Percentiles rank a stretch among this genome's conserved stretches.
Conservation (phyloP, 768 basidiomycete species). For the Leccinum pellstonianum region DNA sequence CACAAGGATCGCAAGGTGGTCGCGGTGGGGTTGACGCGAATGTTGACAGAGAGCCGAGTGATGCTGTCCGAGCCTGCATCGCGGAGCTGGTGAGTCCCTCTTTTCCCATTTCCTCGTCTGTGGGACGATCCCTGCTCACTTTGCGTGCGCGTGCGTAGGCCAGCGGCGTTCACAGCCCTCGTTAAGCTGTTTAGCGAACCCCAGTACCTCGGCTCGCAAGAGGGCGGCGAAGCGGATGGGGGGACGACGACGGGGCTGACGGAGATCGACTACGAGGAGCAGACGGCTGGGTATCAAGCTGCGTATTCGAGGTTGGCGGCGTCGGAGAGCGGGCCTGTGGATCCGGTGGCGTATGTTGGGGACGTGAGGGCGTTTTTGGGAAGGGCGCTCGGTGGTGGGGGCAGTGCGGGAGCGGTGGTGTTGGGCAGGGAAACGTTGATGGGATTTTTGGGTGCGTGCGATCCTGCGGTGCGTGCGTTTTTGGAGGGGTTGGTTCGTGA, state of each 20-base stretch:
- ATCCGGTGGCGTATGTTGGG: slow-evolving; percentile 60
- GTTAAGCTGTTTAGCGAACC: slow-evolving; percentile 77
- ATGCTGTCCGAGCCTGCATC: slow-evolving; percentile 68
- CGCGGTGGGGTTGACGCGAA: slow-evolving; percentile 72
- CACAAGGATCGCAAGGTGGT: slow-evolving; percentile 84
- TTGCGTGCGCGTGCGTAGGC: slow-evolving; percentile 46
- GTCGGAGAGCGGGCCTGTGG: slow-evolving; percentile 55
- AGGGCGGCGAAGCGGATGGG: neutral
- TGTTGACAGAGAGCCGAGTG: slow-evolving; percentile 70
- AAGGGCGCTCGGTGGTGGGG: slow-evolving; percentile 1
- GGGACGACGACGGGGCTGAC: slow-evolving; percentile 43
- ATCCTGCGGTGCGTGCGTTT: slow-evolving; percentile 6
- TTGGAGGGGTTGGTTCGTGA: slow-evolving; percentile 33
- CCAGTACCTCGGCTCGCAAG: slow-evolving; percentile 52
- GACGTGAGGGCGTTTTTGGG: slow-evolving; percentile 57
- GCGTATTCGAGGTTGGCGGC: slow-evolving; percentile 92
- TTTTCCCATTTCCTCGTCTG: neutral
- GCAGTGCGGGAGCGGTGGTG: too few species aligned
- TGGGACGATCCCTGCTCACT: neutral
- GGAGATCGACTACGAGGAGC: slow-evolving; percentile 87
- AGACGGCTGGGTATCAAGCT: slow-evolving; percentile 87
- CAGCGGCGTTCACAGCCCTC: slow-evolving; percentile 63
- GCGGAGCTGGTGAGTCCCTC: slow-evolving; percentile 56
- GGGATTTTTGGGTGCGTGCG: too few species aligned
- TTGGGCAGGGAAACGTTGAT: too few species aligned